Conservation (phyloP, 805 yeast genomes). For the Pichia cephalocereana region DNA sequence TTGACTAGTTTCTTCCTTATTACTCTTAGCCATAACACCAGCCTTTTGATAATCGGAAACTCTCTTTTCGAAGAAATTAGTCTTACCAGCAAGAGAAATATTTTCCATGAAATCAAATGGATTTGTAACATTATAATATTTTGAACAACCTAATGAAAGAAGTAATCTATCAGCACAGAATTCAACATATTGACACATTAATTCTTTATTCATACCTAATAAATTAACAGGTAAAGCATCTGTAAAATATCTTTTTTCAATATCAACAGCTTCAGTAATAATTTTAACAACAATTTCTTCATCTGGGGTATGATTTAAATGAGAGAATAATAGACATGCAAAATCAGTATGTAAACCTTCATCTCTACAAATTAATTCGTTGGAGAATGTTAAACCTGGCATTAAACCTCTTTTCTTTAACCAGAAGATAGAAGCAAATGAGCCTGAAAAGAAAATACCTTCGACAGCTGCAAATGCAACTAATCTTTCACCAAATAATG, state of each 20-base stretch:
- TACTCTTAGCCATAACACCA: constrained; percentile 85
- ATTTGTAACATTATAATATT: constrained; percentile 76
- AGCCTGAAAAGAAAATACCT: constrained; percentile 97
- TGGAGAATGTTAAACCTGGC: constrained; percentile 98
- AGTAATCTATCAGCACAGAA: constrained; percentile 94
- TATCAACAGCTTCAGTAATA: constrained; percentile 89
- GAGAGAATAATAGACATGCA: constrained; percentile 92
- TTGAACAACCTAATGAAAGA: constrained; percentile 84
- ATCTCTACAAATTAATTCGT: constrained; percentile 95
- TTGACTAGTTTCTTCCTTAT: constrained; percentile 28
- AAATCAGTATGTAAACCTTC: constrained; percentile 99
- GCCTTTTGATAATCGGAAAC: constrained; percentile 99
- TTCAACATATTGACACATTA: constrained; percentile 98
- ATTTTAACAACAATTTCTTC: constrained; percentile 70
- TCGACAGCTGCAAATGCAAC: constrained; percentile 99
- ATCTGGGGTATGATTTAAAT: constrained; percentile 82
- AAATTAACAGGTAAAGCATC: constrained; percentile 92
- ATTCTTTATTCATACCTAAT: constrained; percentile 87
- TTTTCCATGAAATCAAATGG: constrained; percentile 99
- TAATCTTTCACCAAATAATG: constrained; percentile 88
- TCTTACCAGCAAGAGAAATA: constrained; percentile 96
- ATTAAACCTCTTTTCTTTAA: constrained; percentile 96
- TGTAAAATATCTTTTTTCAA: constrained; percentile 89
- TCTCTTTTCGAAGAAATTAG: constrained; percentile 98
- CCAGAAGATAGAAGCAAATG: constrained; percentile 98